These are phyloP conservation scores for Gaillardinia entomophila DNA, from an alignment of 805 yeast species.

Conservation along the genomic window DNA sequence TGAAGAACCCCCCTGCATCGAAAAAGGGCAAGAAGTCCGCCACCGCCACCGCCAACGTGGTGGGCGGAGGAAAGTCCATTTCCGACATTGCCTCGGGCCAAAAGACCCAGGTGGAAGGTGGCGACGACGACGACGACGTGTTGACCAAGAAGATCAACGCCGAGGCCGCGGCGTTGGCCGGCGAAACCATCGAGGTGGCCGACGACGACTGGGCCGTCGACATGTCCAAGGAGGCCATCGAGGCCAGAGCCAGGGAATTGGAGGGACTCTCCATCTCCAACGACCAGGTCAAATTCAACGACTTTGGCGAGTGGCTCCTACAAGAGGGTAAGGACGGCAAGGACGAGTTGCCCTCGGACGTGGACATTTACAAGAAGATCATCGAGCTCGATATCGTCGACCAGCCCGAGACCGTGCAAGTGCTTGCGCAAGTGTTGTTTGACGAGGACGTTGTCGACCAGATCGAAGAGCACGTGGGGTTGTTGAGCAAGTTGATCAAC, in stretches of 20 bases:
- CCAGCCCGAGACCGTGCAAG: conserved; percentile 78
- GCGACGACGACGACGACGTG: conserved; percentile 58
- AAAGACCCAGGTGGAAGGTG: conserved; percentile 31
- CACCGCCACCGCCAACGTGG: conserved; percentile 83
- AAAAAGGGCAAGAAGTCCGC: conserved; percentile 75
- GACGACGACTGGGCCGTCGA: conserved; percentile 98
- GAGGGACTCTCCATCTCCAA: conserved; percentile 55
- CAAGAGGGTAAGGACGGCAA: conserved; percentile 45
- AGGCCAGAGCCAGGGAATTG: conserved; percentile 82
- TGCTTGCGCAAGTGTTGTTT: conserved; percentile 85
- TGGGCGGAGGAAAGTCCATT: conserved; percentile 80
- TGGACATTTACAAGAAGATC: conserved; percentile 89
- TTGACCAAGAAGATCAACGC: conserved; percentile 79
- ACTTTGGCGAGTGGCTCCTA: conserved; percentile 87
- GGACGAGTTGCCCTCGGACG: conserved; percentile 67
- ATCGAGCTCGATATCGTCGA: conserved; percentile 67
- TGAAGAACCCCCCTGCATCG: conserved; percentile 79
- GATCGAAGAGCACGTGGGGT: conserved; percentile 72
- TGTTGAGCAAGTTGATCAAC: conserved; percentile 71
- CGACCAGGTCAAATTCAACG: conserved; percentile 52
- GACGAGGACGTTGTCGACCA: conserved; percentile 70
- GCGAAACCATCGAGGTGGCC: conserved; percentile 52
- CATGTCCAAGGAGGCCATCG: conserved; percentile 92
- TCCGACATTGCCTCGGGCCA: conserved; percentile 66
- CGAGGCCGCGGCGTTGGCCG: conserved; percentile 56